Evolutionary conservation across 306 rosid species (phyloP), one percentile per base, ranked within the genome.

Genomic region (Inga oerstediana): DNA sequence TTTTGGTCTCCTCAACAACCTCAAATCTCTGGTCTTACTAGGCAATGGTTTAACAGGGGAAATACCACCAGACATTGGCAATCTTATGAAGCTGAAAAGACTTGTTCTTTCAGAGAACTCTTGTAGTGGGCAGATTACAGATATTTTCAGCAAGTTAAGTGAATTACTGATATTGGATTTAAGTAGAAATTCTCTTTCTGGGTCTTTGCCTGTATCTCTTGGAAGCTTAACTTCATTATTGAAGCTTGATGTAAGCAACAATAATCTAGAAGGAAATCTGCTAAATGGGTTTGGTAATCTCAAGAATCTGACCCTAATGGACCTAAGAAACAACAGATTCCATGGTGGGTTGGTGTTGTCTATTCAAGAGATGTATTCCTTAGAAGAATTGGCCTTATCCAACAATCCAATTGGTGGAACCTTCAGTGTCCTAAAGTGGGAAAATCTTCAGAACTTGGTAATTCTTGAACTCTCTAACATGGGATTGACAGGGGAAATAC

Each of bases 191-290:
- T 76, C 84, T 30, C 81, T 97, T 4, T 91, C 97, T 19, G 98
- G 97, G 64, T 20, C 77, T 48, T 77, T 97, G 86, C 98, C 97
- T 24, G 8, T 10, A 5, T 59, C 91, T 44, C 52, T 92, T 46
- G 97, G 97, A 76, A 84, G 87, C 71, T 82, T 94, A 72, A 86
- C 80, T 52, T 84, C 99, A 49, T 86, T 84, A 32, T 80, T 97
- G 88, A 97, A 97, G 89, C 89, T 97, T 82, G 98, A 97, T 84
- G 32, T 91, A 61, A 91, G 98, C 89, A 85, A 84, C 87, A 97
- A 97, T 72, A 41, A 30, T 16, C 44, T 97, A 19, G 89, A 86
- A 85, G 97, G 99, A 27, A 82, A 64, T 67, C 78, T 92, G 49
- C 88, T 82, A 9, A 54, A 45, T 39, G 95, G 79, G 49, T 84